These are phyloP conservation scores for Suhomyces prunicola DNA, from an alignment of 805 yeast genomes.

Conservation along the genomic window DNA sequence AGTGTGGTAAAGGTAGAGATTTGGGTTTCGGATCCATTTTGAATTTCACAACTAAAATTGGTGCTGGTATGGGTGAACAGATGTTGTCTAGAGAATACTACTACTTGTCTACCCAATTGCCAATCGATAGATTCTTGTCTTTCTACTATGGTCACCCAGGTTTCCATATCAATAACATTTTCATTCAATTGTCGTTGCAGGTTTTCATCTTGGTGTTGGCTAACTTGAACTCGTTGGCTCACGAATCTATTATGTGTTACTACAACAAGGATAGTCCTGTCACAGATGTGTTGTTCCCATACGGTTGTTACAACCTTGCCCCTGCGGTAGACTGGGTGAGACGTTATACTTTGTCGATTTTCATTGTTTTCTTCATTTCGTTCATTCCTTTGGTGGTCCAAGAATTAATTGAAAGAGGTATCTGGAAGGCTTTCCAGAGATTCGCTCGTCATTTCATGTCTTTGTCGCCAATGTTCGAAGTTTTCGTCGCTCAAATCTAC, in stretches of 20 bases:
- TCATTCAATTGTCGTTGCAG: constrained; percentile 73
- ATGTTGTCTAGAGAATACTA: constrained; percentile 81
- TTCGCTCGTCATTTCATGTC: constrained; percentile 66
- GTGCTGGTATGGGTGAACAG: constrained; percentile 93
- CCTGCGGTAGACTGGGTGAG: constrained; percentile 81
- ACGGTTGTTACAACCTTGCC: constrained; percentile 69
- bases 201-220: constrained; percentile 67
- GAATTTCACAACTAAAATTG: constrained; percentile 84
- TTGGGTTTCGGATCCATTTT: constrained; percentile 82
- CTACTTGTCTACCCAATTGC: constrained; percentile 76
- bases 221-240: constrained; percentile 69
- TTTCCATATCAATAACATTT: constrained; percentile 77
- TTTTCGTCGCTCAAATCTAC: constrained; percentile 76
- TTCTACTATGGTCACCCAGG: constrained; percentile 87
- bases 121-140: constrained; percentile 75
- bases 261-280: constrained; percentile 64
- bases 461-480: constrained; percentile 78
- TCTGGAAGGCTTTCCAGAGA: constrained; percentile 71
- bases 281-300: constrained; percentile 62
- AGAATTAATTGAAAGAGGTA: constrained; percentile 79
- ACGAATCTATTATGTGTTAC: constrained; percentile 65
- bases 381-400: constrained; percentile 76
- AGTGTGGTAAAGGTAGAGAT: constrained; percentile 91
- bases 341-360: constrained; percentile 76
- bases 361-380: constrained; percentile 77